These are phyloP conservation scores for Serpula lacrymans DNA, from an alignment of 768 basidiomycete species.

Conservation along the genomic window DNA sequence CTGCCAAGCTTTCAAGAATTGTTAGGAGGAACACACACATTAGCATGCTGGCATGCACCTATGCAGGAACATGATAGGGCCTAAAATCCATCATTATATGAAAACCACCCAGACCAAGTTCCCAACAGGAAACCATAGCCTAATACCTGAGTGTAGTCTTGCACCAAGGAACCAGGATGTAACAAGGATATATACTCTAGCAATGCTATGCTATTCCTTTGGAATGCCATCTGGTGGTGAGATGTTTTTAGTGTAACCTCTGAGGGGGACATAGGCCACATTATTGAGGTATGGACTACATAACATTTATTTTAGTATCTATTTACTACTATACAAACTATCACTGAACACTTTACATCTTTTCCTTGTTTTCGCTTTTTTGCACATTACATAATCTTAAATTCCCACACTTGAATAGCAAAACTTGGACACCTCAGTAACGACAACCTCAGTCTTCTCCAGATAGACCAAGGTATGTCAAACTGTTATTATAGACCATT, in stretches of 20 bases:
- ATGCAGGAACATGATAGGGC: not conserved
- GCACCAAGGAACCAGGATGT: not conserved
- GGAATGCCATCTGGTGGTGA: conserved; percentile 19
- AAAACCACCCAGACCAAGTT: not conserved
- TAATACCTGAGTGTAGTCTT: no score
- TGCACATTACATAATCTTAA: no score
- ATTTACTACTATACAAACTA: no score
- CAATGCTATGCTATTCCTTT: conserved; percentile 17
- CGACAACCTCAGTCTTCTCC: no score
- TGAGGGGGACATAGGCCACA: conserved; percentile 20
- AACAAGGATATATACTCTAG: conserved; percentile 8
- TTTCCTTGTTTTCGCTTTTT: no score
- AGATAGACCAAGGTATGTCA: no score
- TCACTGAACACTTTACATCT: no score
- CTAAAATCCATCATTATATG: not conserved
- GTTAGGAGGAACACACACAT: not conserved
- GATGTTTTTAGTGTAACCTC: conserved; percentile 20
- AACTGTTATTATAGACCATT: no score
- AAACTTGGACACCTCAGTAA: no score
- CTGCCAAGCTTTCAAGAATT: not conserved
- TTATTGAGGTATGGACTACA: no score
- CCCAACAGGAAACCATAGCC: not conserved
- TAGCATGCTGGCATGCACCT: not conserved
- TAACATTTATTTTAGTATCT: no score
- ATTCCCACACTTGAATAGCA: no score